Percentiles rank a stretch among this genome's conserved stretches.
These are phyloP conservation scores for Colletotrichum sp. DNA, from an alignment of 2,329 filamentous ascomycete species.

Conservation along the genomic window DNA sequence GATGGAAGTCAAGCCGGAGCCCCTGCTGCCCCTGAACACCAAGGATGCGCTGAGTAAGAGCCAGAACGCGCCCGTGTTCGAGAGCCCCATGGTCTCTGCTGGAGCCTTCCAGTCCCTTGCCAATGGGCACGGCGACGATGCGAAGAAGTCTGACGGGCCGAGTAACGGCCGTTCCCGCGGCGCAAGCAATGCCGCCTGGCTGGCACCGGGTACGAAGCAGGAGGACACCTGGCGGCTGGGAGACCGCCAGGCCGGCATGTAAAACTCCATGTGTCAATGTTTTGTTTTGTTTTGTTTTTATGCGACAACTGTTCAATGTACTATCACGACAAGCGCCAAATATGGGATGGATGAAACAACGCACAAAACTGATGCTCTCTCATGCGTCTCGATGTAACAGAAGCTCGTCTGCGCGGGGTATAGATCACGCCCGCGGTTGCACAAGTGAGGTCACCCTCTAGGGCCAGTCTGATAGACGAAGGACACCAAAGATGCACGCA, in stretches of 20 bases:
- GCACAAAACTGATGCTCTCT: not conserved
- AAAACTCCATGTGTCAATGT: constrained; percentile 9
- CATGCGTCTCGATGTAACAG: not conserved
- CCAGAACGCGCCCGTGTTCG: constrained; percentile 38
- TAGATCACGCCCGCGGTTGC: not conserved
- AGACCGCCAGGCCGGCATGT: constrained; percentile 34
- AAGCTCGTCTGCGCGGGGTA: not conserved
- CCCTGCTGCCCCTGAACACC: constrained; percentile 71
- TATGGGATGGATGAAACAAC: not conserved
- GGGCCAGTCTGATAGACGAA: not conserved
- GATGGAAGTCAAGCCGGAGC: constrained; percentile 56
- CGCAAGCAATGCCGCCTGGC: constrained; percentile 62
- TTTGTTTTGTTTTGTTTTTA: not conserved
- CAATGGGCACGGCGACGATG: constrained; percentile 53
- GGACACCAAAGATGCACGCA: not conserved
- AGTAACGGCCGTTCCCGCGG: constrained; percentile 45
- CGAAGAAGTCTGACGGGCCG: constrained; percentile 62
- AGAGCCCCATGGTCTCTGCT: constrained; percentile 36
- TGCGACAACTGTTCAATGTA: constrained; percentile 9
- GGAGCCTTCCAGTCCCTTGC: constrained; percentile 39
- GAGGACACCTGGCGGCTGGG: constrained; percentile 77
- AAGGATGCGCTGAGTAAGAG: constrained; percentile 38
- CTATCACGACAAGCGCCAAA: constrained; percentile 5
- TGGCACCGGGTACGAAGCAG: constrained; percentile 81
- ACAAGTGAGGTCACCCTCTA: not conserved